Conservation (phyloP, 2,329 filamentous ascomycete species). For the Chaetomium olivaceum region DNA sequence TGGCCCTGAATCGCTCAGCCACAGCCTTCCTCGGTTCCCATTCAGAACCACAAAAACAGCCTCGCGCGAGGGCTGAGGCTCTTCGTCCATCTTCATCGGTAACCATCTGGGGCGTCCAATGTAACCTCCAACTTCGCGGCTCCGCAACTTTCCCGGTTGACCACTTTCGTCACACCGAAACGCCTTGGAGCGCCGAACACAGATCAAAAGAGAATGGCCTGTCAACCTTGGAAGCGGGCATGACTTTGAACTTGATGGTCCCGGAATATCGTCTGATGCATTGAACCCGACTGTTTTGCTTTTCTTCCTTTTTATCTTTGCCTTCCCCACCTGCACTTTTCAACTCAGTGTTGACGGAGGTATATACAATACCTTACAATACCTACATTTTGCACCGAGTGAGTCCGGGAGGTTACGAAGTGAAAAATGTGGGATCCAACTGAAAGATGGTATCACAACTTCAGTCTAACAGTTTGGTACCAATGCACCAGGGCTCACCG, state of each 20-base stretch:
- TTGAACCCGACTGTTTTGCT: too few species aligned
- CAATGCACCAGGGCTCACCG: too few species aligned
- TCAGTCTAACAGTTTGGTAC: too few species aligned
- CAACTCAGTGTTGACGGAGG: too few species aligned
- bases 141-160: too few species aligned
- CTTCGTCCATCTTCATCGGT: neutral
- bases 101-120: neutral
- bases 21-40: neutral
- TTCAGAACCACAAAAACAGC: neutral
- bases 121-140: neutral
- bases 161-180: conserved; percentile 29
- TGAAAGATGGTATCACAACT: too few species aligned
- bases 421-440: too few species aligned
- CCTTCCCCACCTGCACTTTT: too few species aligned
- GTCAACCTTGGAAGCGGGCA: neutral
- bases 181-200: neutral
- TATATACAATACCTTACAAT: too few species aligned
- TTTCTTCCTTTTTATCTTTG: too few species aligned
- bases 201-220: neutral
- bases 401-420: too few species aligned
- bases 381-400: too few species aligned
- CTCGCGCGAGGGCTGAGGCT: neutral
- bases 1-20: neutral
- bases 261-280: neutral
- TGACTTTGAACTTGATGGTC: neutral